These are phyloP conservation scores for Dissophora ornata DNA, from an alignment of 192 early-diverging fungal species.

Conservation along the genomic window DNA sequence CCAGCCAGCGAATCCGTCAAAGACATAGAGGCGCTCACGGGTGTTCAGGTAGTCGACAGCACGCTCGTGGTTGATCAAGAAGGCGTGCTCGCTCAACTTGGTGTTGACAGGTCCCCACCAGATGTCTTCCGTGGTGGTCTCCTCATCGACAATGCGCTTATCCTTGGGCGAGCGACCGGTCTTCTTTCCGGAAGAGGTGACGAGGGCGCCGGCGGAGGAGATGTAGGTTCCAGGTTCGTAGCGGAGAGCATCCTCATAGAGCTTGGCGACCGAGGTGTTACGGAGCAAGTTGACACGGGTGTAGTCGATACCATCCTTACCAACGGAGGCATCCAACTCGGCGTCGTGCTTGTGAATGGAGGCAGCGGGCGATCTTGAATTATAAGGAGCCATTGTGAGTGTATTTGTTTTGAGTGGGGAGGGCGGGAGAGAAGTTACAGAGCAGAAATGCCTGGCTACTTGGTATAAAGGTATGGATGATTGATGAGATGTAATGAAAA, in stretches of 20 bases:
- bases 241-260: conserved; percentile 93
- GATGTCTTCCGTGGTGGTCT: conserved; percentile 82
- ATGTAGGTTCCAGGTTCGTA: conserved; percentile 89
- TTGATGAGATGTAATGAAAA: too few relatives aligned
- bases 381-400: conserved; percentile 30
- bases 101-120: conserved; percentile 99
- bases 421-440: neutral
- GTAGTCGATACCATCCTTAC: conserved; percentile 82
- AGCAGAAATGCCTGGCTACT: neutral
- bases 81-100: conserved; percentile 83
- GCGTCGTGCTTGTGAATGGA: conserved; percentile 51
- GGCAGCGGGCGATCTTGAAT: conserved; percentile 30
- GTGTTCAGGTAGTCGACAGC: conserved; percentile 98
- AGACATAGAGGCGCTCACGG: conserved; percentile 90
- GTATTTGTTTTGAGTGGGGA: conserved; percentile 32
- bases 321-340: conserved; percentile 53
- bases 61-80: conserved; percentile 96
- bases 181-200: conserved; percentile 92
- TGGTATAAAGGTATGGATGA: conserved; percentile 1
- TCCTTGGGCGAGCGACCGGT: conserved; percentile 94
- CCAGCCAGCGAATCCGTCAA: conserved; percentile 99
- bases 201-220: conserved; percentile 92
- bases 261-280: conserved; percentile 85
- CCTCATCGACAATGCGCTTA: conserved; percentile 98
- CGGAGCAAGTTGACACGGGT: conserved; percentile 85